Conservation (phyloP, 768 basidiomycete genomes). For the Leccinum disarticulatum region DNA sequence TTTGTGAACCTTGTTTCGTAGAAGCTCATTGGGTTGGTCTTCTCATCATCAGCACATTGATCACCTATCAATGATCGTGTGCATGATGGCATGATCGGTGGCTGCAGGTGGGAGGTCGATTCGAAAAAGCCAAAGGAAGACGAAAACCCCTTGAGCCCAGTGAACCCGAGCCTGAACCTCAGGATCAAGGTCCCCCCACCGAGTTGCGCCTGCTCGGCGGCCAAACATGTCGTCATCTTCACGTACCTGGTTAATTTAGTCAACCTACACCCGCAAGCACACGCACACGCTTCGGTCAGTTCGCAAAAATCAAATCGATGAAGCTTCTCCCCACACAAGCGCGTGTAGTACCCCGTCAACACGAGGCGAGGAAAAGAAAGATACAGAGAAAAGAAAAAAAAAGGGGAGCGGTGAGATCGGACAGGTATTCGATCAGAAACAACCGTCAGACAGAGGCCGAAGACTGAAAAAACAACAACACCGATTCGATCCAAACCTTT, state of each 20-base stretch:
- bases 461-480: constrained; percentile 1
- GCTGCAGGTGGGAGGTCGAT: background rate
- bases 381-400: background rate
- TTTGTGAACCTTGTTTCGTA: background rate
- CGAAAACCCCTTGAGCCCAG: background rate
- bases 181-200: background rate
- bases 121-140: background rate
- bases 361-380: background rate
- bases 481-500: background rate
- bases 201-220: background rate
- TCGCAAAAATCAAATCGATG: constrained; percentile 23
- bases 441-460: background rate
- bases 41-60: background rate
- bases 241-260: background rate
- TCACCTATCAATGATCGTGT: background rate
- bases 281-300: background rate
- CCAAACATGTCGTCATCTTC: background rate
- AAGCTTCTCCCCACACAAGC: constrained; percentile 17
- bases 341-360: background rate
- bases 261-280: background rate
- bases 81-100: background rate
- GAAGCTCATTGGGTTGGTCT: background rate
- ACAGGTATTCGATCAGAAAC: constrained; percentile 3
- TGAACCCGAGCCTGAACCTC: background rate
- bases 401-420: background rate